Base-by-base conservation (phyloP, 768 basidiomycete genomes). In the Tulasnella calospora region DNA sequence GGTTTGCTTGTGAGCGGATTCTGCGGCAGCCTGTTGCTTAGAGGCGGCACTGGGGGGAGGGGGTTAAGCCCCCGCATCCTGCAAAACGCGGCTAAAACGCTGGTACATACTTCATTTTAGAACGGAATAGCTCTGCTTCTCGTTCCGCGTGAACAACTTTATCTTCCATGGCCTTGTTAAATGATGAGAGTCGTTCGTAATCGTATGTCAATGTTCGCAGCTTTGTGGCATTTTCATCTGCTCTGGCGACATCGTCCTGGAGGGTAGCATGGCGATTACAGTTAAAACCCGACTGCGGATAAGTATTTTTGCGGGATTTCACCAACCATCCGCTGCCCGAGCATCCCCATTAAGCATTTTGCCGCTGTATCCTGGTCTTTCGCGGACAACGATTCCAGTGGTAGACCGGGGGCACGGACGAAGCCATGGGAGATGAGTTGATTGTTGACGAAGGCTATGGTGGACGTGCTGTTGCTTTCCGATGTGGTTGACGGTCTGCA, bases 351-450 rank as follows among this genome's bases (percentile, higher is more conserved):
- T n/a, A 96, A 81, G 83, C 93, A 94, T 83, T 92, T 94, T 4
- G 91, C 88, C 33, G 91, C 84, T 33, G 85, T 85, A 27, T 92
- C 90, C 23, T 87, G 86, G 44, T 92, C 87, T 4, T 87, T 83
- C 71, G 86, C 87, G 0, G 89, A 86, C 17, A 92, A 84, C 0
- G 92, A 91, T 0, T 92, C 92, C 47, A 95, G 85, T 17, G 86
- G 89, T 27, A 95, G 84, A 0, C 94, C 94, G 0, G 91, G 89
- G 0, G 87, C 82, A 13, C 88, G 82, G 1, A 88, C 84, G 81
- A 92, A 95, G 10, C 94, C 94, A 85, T 95, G 94, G 2, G 94
- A 91, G 71, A 93, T 84, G 8, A 96, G 88, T 81, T 96, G 94
- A 27, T 91, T 86, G 82, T 94, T 95, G 82, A 95, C 87, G 82